Conservation (phyloP, 2,329 filamentous ascomycete species). For the Fusarium redolens region DNA sequence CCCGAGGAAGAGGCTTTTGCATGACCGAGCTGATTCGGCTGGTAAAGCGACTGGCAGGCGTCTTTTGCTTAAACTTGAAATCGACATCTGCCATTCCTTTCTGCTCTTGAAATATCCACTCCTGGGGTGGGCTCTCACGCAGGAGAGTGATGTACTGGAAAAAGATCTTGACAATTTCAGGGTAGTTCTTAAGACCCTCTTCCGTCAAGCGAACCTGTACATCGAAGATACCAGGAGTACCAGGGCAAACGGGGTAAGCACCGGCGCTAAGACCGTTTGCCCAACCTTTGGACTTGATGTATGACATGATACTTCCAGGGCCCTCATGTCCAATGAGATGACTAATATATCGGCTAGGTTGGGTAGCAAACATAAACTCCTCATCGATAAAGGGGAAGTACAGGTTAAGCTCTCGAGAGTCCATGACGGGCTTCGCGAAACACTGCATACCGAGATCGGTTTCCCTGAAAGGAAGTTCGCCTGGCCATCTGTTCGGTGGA, state of each 20-base stretch:
- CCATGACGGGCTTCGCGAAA: constrained; percentile 93
- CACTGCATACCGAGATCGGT: constrained; percentile 72
- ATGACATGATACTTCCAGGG: constrained; percentile 89
- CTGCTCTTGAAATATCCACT: constrained; percentile 96
- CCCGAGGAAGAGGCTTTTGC: constrained; percentile 89
- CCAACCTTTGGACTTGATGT: constrained; percentile 91
- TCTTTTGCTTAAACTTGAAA: constrained; percentile 96
- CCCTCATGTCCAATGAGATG: constrained; percentile 94
- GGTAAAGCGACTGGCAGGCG: constrained; percentile 87
- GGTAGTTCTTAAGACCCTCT: constrained; percentile 83
- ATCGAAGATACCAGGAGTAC: constrained; percentile 80
- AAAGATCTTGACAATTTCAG: constrained; percentile 82
- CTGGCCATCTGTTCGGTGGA: constrained; percentile 67
- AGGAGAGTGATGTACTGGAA: constrained; percentile 94
- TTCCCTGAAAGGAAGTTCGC: constrained; percentile 61
- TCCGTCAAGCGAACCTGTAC: constrained; percentile 84
- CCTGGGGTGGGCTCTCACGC: constrained; percentile 79
- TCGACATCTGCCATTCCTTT: constrained; percentile 91
- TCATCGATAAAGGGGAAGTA: constrained; percentile 89
- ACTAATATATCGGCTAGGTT: constrained; percentile 86
- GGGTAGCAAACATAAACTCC: constrained; percentile 79
- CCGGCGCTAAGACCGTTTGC: constrained; percentile 85
- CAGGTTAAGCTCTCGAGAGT: constrained; percentile 81
- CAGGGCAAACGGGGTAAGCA: constrained; percentile 79
- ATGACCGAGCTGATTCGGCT: constrained; percentile 87